A percentile compares a stretch with the other conserved stretches of the same genome.
These are phyloP conservation scores for Aspergillus ochraceus DNA, from an alignment of 2,329 filamentous ascomycete species.

Conservation along the genomic window DNA sequence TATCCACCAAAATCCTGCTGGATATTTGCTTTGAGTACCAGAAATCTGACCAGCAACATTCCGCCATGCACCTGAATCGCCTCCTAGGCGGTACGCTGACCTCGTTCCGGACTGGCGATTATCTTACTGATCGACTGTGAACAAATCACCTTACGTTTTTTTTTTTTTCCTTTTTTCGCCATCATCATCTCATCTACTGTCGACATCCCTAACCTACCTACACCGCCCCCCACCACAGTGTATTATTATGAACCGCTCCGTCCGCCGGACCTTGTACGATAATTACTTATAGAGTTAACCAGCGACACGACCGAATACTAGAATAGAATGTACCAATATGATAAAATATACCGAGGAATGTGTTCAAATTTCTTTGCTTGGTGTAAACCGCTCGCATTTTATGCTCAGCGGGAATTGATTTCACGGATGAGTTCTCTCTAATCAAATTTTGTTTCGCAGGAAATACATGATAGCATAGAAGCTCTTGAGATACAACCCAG, in stretches of 20 bases:
- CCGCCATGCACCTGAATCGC: constrained; percentile 25
- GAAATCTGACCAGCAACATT: constrained; percentile 24
- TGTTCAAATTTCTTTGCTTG: neutral
- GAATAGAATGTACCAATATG: neutral
- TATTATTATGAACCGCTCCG: neutral
- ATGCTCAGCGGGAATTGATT: neutral
- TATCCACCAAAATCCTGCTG: constrained; percentile 34
- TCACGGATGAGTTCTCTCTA: neutral
- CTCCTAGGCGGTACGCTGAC: constrained; percentile 33
- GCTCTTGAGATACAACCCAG: neutral
- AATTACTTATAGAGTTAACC: neutral
- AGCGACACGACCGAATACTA: neutral
- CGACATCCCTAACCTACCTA: too few species aligned
- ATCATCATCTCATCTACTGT: too few species aligned
- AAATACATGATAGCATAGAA: neutral
- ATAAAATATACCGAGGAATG: neutral
- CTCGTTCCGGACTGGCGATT: constrained; percentile 20
- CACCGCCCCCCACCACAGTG: neutral
- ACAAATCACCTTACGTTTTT: neutral
- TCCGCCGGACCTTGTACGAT: neutral
- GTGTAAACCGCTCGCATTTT: neutral
- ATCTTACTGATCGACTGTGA: neutral
- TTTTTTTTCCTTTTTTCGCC: too few species aligned
- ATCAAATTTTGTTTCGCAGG: neutral
- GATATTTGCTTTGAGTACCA: constrained; percentile 40